Percentiles rank a stretch among this genome's conserved stretches.
These are phyloP conservation scores for Castanea mollissima DNA, from an alignment of 306 rosid genomes.

Conservation along the genomic window DNA sequence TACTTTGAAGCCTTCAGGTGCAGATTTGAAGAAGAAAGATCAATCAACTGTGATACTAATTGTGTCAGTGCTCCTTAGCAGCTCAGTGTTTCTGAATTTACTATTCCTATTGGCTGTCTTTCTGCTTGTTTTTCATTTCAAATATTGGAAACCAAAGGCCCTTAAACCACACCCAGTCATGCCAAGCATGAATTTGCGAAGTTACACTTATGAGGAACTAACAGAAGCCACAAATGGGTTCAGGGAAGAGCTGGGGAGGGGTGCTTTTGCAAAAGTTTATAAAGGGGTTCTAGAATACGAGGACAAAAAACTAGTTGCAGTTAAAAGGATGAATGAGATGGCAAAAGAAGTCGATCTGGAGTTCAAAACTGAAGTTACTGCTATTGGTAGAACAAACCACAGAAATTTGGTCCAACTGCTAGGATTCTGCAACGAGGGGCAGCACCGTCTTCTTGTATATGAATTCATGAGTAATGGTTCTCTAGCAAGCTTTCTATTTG, in stretches of 20 bases:
- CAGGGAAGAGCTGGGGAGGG: constrained; percentile 24
- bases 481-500: constrained; percentile 26
- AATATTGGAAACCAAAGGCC: not conserved
- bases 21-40: not conserved
- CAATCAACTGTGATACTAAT: not conserved
- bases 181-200: constrained; percentile 5
- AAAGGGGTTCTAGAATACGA: constrained; percentile 20
- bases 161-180: not conserved
- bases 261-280: constrained; percentile 28
- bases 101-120: not conserved
- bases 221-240: constrained; percentile 25
- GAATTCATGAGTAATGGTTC: constrained; percentile 42
- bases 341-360: constrained; percentile 26
- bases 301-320: constrained; percentile 12
- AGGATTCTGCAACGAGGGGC: constrained; percentile 38
- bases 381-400: constrained; percentile 35
- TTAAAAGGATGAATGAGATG: constrained; percentile 27
- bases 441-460: constrained; percentile 28
- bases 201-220: constrained; percentile 21
- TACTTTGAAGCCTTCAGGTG: not conserved
- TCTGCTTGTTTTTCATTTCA: not conserved
- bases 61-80: constrained; percentile 22
- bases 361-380: constrained; percentile 30
- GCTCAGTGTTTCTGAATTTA: constrained; percentile 16
- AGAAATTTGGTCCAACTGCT: constrained; percentile 30